Evolutionary conservation across 345 rosid genomes (phyloP), one percentile per base, ranked within the genome.

Genomic region (Laguncularia racemosa): DNA sequence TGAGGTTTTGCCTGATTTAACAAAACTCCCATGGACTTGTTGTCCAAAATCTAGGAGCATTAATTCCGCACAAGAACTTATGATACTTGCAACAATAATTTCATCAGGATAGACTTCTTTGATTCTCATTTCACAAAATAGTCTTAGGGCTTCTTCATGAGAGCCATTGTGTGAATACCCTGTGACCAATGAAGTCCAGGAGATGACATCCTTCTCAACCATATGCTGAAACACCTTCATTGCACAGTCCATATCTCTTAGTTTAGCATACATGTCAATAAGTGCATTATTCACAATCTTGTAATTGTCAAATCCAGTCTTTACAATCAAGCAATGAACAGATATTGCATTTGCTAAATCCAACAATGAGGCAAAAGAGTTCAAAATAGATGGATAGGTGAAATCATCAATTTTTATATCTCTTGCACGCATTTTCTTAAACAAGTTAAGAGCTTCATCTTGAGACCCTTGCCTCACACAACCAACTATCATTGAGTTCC

Each of bases 171-270:
- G 81, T 23, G 96, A 70, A 53, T 68, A 79, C 43, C 99, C 97
- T 14, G 95, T 85, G 61, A 93, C 79, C 61, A 93, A 75, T 53
- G 97, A 89, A 18, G 97, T 89, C 99, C 99, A 93, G 12, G 97
- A 78, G 67, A 93, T 66, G 33, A 93, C 84, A 62, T 93, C 97
- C 70, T 71, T 89, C 57, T 74, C 78, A 43, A 17, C 58, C 84
- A 89, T 89, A 61, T 53, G 38, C 70, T 76, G 73, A 70, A 93
- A 93, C 43, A 85, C 84, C 67, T 56, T 61, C 23, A 73, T 50
- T 0, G 97, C 97, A 3, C 62, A 78, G 56, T 70, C 81, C 64
- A 78, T 58, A 64, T 55, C 64, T 23, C 88, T 80, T 62, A 76
- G 80, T 76, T 92, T 92, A 40, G 98, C 95, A 69, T 83, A 89